These are phyloP conservation scores for Lentinus brumalis DNA, from an alignment of 768 basidiomycete species.

Conservation along the genomic window DNA sequence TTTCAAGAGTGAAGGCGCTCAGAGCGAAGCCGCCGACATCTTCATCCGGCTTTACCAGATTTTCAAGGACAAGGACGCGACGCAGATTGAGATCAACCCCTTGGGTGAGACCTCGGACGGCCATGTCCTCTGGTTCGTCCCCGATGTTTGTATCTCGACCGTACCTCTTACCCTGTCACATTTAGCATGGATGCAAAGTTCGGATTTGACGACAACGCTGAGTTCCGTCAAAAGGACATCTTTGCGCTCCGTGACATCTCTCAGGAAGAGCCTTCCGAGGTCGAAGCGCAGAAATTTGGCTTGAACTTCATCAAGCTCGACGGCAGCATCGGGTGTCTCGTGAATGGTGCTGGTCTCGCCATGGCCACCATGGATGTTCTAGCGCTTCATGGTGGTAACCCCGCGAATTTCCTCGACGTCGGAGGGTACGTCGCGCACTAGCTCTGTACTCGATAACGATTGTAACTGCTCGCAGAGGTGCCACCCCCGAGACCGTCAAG, in stretches of 20 bases:
- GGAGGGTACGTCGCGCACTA: conserved; percentile 66
- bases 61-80: conserved; percentile 99
- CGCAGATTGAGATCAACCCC: conserved; percentile 99
- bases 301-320: conserved; percentile 99
- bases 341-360: conserved; percentile 97
- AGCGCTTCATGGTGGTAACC: conserved; percentile 91
- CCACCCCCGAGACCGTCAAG: conserved; percentile 99
- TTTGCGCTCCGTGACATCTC: conserved; percentile 88
- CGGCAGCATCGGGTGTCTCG: conserved; percentile 94
- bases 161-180: not conserved
- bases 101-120: conserved; percentile 92
- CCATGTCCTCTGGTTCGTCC: conserved; percentile 82
- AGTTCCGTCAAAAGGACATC: conserved; percentile 93
- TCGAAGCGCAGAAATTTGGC: conserved; percentile 94
- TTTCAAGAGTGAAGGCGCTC: conserved; percentile 70
- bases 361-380: conserved; percentile 99
- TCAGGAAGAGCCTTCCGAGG: conserved; percentile 97
- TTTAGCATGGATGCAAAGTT: conserved; percentile 99
- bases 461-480: conserved; percentile 60
- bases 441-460: not conserved
- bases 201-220: conserved; percentile 99
- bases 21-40: conserved; percentile 87
- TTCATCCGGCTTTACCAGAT: conserved; percentile 94
- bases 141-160: not conserved
- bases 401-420: conserved; percentile 98